phyloP scores from a whole-genome alignment of 306 rosid genomes.

The Cucumis cinereus region DNA sequence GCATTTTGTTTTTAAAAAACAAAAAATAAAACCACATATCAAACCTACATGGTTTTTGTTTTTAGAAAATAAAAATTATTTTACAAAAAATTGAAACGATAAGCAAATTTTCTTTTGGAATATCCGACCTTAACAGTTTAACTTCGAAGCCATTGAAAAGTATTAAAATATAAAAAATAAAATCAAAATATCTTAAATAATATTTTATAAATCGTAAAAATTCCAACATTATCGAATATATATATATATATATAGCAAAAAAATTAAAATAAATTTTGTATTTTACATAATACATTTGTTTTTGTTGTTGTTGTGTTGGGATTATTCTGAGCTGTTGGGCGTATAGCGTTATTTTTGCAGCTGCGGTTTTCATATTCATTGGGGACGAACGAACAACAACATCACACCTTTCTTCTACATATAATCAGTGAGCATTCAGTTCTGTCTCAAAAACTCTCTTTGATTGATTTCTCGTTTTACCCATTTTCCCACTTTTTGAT shows the following conservation, averaged over 20 bases:
- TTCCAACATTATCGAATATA: no score
- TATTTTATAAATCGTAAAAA: no score
- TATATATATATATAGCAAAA: background rate
- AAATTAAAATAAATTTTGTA: background rate
- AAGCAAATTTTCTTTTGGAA: no score
- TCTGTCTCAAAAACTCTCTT: background rate
- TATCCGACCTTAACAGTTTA: no score
- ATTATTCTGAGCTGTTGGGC: background rate
- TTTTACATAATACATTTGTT: background rate
- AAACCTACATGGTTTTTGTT: no score
- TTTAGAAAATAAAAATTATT: no score
- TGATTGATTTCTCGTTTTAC: background rate
- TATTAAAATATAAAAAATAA: no score
- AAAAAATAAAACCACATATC: no score
- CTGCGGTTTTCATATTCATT: conserved; percentile 1
- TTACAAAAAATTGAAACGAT: no score
- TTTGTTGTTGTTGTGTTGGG: background rate
- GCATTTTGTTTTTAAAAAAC: no score
- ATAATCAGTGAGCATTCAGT: background rate
- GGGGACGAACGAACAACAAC: background rate
- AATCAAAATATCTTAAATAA: no score
- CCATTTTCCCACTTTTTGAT: background rate
- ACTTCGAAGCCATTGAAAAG: no score
- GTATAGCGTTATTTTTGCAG: background rate
- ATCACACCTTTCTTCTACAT: background rate